Base-by-base conservation (phyloP, 2,329 filamentous ascomycete genomes). In the Neodidymelliopsis sp. region DNA sequence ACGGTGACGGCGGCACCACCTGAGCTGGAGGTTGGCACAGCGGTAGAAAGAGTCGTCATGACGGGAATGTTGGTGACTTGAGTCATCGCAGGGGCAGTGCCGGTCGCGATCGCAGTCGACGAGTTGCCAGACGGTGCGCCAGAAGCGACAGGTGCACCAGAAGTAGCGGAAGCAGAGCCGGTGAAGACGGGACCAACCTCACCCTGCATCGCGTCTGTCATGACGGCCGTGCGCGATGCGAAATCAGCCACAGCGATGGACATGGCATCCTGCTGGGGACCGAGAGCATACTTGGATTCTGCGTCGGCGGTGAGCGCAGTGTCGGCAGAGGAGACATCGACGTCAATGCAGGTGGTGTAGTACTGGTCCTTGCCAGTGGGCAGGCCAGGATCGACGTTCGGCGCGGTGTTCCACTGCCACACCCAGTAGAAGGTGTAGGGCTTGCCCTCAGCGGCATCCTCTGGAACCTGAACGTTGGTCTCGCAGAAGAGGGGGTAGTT, bases 391-490 rank as follows among this genome's bases (percentile, higher is more conserved):
- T 72, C 54, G 69, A 72, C 28, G 15, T 41, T 65, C 7, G 69
- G 50, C 6, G 53, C 49, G 6, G 62, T 62, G 76, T 73, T 66
- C 90, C 91, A 99, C 72, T 96, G 88, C 94, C 94, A 97, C 34
- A 97, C 87, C 93, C 93, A 97, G 79, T 96, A 96, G 40, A 96
- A 75, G 3, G 91, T 93, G 70, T 92, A 90, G 20, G 81, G 80
- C 22, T 85, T 82, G 33, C 85, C 84, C 8, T 78, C 71, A n/a
- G 81, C 72, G 35, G 84, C 77, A 60, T 88, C 82, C 4, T 77
- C 67, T 0, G 94, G 94, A 11, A 99, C 77, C 65, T 86, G 80
- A 36, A 97, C 77, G 66, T 94, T 86, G 25, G 86, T 86, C 73
- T 97, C 92, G 75, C 94, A 97, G 77, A 81, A 86, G 39, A 92